Conservation (phyloP, 768 basidiomycete genomes). For the Baorangia bicolor region DNA sequence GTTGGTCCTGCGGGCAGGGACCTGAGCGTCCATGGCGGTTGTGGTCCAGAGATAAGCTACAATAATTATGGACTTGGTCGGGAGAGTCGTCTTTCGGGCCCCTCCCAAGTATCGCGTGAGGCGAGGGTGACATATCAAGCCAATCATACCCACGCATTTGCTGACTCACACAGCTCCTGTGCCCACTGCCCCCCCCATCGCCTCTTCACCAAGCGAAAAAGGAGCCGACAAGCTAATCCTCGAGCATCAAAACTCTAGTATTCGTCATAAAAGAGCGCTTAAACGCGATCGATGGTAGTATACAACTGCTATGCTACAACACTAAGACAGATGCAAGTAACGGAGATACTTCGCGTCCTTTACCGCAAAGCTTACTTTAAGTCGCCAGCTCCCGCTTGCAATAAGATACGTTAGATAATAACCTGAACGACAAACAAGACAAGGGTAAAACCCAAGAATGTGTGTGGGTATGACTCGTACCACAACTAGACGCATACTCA, state of each 20-base stretch:
- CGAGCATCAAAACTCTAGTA: not conserved
- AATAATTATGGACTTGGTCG: constrained; percentile 9
- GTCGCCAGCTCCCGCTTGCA: constrained; percentile 1
- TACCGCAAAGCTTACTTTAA: constrained; percentile 9
- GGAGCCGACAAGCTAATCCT: not conserved
- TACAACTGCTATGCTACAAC: constrained; percentile 28
- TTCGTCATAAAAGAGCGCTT: not conserved
- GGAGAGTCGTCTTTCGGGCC: not conserved
- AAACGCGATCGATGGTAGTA: constrained; percentile 10
- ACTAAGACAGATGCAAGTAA: constrained; percentile 13
- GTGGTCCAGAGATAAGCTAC: constrained; percentile 7
- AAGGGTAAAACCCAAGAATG: not conserved
- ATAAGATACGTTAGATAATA: constrained; percentile 4
- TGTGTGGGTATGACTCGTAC: constrained; percentile 17
- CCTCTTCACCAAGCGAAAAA: too few species aligned
- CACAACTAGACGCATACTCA: constrained; percentile 15
- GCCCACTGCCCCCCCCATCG: too few species aligned
- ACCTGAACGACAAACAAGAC: not conserved
- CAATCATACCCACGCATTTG: constrained; percentile 21
- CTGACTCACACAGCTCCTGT: constrained; percentile 8
- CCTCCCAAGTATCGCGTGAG: not conserved
- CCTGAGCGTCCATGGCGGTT: constrained; percentile 28
- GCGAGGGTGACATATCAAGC: constrained; percentile 11
- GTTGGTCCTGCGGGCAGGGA: constrained; percentile 19
- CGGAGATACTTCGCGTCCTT: not conserved